phyloP scores from a whole-genome alignment of 495 filamentous ascomycete genomes.

The Aspergillus saccharolyticus region DNA sequence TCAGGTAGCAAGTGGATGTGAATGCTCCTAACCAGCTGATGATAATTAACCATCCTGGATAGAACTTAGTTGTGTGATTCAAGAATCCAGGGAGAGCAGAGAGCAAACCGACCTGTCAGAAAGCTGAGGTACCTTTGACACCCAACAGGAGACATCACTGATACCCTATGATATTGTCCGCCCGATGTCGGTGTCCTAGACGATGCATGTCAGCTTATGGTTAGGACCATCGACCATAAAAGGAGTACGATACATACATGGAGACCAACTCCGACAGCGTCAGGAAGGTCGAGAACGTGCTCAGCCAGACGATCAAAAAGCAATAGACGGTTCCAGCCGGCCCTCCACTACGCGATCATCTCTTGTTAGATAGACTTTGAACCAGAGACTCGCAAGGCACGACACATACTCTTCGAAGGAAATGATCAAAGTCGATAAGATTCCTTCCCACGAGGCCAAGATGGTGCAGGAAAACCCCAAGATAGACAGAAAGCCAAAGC shows the following conservation, averaged over 20 bases:
- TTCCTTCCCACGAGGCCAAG: slow-evolving; percentile 46
- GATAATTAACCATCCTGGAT: slow-evolving; percentile 38
- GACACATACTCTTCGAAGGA: slow-evolving; percentile 29
- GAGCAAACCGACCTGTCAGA: slow-evolving; percentile 33
- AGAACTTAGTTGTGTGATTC: not conserved
- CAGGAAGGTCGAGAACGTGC: slow-evolving; percentile 24
- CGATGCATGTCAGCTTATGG: not conserved
- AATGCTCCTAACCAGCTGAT: slow-evolving; percentile 41
- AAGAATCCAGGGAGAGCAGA: not conserved
- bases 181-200: slow-evolving; percentile 39
- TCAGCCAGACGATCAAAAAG: slow-evolving; percentile 45
- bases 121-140: slow-evolving; percentile 41
- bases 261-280: slow-evolving; percentile 36
- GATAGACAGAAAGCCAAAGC: slow-evolving; percentile 45
- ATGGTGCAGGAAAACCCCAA: slow-evolving; percentile 47
- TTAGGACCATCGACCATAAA: no score
- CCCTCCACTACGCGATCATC: slow-evolving; percentile 33
- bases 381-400: no score
- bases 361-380: not conserved
- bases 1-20: slow-evolving; percentile 35
- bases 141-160: slow-evolving; percentile 37
- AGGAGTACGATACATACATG: slow-evolving; percentile 12
- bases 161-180: slow-evolving; percentile 51
- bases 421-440: slow-evolving; percentile 33
- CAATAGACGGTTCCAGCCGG: slow-evolving; percentile 49